Conservation (phyloP, 2,329 filamentous ascomycete genomes). For the Nemania abortiva region DNA sequence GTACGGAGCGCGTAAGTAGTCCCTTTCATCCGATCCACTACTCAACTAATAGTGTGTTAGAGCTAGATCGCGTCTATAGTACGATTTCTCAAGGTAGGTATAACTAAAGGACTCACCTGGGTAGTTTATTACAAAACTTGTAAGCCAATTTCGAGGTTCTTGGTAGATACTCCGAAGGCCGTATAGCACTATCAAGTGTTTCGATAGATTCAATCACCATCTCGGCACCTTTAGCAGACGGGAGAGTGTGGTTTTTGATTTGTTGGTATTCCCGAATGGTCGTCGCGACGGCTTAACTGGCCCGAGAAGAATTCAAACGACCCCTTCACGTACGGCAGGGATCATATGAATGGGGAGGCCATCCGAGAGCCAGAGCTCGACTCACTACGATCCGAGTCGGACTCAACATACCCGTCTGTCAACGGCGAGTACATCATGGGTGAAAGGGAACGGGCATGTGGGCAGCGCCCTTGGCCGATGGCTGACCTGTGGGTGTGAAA, state of each 20-base stretch:
- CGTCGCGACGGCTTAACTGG: background rate
- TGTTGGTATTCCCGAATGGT: background rate
- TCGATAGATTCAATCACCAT: background rate
- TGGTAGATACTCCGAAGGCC: background rate
- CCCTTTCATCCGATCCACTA: background rate
- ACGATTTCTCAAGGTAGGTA: background rate
- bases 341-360: conserved; percentile 28
- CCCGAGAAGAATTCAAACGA: background rate
- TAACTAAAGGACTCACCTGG: background rate
- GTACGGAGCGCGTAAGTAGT: background rate
- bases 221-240: background rate
- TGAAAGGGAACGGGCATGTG: conserved; percentile 52
- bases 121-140: background rate
- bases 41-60: no score
- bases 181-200: background rate
- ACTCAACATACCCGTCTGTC: conserved; percentile 46
- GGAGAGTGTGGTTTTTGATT: background rate
- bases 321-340: background rate
- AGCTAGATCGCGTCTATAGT: background rate
- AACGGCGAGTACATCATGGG: conserved; percentile 43
- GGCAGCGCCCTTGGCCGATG: conserved; percentile 67
- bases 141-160: background rate
- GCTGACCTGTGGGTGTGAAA: conserved; percentile 69
- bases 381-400: conserved; percentile 47
- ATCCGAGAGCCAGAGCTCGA: conserved; percentile 39